phyloP scores from a whole-genome alignment of 2,329 filamentous ascomycete genomes.

The Calonectria pseudoreteaudii region DNA sequence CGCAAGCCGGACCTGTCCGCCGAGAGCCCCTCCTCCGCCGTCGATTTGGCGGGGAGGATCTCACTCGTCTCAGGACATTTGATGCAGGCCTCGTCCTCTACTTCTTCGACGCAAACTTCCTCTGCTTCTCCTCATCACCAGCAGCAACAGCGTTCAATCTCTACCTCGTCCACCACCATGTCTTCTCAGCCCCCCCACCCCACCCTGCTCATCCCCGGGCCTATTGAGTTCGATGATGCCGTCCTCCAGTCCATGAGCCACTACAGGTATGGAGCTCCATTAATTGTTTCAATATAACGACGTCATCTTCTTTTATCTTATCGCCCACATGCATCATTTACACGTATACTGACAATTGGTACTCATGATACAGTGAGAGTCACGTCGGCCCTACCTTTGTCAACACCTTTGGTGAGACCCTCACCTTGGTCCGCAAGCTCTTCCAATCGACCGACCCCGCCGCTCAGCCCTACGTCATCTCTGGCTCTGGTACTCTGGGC shows the following conservation, averaged over 20 bases:
- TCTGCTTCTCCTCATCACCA: slow-evolving; percentile 22
- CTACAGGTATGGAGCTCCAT: slow-evolving; percentile 74
- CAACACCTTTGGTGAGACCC: slow-evolving; percentile 88
- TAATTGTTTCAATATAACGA: not conserved
- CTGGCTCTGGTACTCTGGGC: slow-evolving; percentile 93
- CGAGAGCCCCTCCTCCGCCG: slow-evolving; percentile 46
- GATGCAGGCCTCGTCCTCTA: slow-evolving; percentile 31
- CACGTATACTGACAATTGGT: slow-evolving; percentile 16
- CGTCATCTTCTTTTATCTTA: slow-evolving; percentile 1
- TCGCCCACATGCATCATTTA: not conserved
- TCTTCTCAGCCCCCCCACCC: slow-evolving; percentile 72
- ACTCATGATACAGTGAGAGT: slow-evolving; percentile 75
- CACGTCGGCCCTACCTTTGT: slow-evolving; percentile 93
- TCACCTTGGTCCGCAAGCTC: slow-evolving; percentile 89
- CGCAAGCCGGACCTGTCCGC: slow-evolving; percentile 45
- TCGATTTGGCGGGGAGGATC: slow-evolving; percentile 44
- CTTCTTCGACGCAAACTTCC: slow-evolving; percentile 29
- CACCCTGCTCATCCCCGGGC: slow-evolving; percentile 93
- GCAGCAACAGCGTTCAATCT: slow-evolving; percentile 37
- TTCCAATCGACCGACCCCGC: slow-evolving; percentile 88
- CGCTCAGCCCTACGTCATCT: slow-evolving; percentile 92
- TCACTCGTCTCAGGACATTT: slow-evolving; percentile 45
- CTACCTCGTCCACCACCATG: slow-evolving; percentile 62
- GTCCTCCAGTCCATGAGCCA: slow-evolving; percentile 96
- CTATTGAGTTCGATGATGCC: slow-evolving; percentile 98